These are phyloP conservation scores for Aureobasidium sp. DNA, from an alignment of 2,329 filamentous ascomycete genomes.

Conservation along the genomic window DNA sequence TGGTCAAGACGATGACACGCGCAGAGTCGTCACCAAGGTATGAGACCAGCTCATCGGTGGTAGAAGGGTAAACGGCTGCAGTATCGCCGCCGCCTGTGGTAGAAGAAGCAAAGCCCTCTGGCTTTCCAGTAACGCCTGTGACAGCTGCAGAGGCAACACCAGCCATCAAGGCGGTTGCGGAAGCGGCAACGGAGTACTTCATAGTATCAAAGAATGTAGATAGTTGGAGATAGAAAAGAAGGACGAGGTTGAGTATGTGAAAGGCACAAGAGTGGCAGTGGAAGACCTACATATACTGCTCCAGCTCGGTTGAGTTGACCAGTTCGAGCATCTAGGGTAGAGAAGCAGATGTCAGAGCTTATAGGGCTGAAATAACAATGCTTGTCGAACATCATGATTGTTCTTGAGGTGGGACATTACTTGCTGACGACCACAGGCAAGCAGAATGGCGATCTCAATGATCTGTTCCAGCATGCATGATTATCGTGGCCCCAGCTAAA, in stretches of 20 bases:
- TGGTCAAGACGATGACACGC: slow-evolving; percentile 53
- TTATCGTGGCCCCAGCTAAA: background rate
- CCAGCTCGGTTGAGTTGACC: background rate
- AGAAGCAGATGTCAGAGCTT: background rate
- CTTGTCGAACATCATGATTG: background rate
- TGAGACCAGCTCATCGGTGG: slow-evolving; percentile 49
- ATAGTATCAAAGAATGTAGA: background rate
- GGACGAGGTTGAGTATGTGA: background rate
- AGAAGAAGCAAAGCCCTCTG: slow-evolving; percentile 42
- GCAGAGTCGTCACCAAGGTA: slow-evolving; percentile 50
- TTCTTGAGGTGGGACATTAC: background rate
- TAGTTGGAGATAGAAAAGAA: background rate
- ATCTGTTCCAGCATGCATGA: background rate
- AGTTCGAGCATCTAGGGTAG: background rate
- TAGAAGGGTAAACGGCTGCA: slow-evolving; percentile 47
- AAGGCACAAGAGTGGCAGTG: background rate
- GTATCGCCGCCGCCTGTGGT: slow-evolving; percentile 54
- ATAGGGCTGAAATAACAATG: background rate
- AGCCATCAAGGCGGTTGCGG: slow-evolving; percentile 7
- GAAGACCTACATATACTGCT: background rate
- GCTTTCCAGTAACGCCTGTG: slow-evolving; percentile 26
- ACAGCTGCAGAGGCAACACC: slow-evolving; percentile 4
- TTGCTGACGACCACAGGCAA: background rate
- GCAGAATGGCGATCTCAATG: background rate
- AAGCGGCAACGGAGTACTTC: slow-evolving; percentile 9